Conservation (phyloP, 192 early-diverging fungal genomes). For the Endogone sp. region DNA sequence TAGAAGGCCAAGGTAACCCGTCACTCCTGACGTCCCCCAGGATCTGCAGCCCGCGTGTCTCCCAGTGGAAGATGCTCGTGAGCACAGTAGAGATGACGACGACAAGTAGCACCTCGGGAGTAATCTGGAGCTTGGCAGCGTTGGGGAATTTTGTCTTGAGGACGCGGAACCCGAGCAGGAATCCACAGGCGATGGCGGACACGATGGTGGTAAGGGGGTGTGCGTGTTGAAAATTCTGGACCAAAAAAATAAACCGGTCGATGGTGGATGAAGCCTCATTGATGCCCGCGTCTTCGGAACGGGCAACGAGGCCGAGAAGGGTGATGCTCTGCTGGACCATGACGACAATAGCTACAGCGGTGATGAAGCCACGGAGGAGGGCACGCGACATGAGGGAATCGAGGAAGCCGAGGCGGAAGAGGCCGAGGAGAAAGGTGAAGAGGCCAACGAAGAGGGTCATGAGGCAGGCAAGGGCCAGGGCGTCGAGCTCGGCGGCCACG, state of each 20-base stretch:
- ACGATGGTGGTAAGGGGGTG: slow-evolving; percentile 70
- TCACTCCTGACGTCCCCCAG: slow-evolving; percentile 72
- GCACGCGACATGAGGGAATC: slow-evolving; percentile 94
- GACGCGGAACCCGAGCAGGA: slow-evolving; percentile 55
- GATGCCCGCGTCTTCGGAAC: slow-evolving; percentile 38
- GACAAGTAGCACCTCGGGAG: slow-evolving; percentile 90
- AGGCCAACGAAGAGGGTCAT: slow-evolving; percentile 87
- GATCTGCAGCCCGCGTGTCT: slow-evolving; percentile 66
- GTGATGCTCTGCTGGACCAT: slow-evolving; percentile 83
- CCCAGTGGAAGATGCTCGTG: slow-evolving; percentile 64
- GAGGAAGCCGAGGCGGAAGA: slow-evolving; percentile 96
- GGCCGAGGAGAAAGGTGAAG: slow-evolving; percentile 89
- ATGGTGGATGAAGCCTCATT: slow-evolving; percentile 75
- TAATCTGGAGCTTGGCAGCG: slow-evolving; percentile 55
- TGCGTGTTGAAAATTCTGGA: slow-evolving; percentile 54
- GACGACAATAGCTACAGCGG: slow-evolving; percentile 90
- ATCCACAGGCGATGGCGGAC: slow-evolving; percentile 64
- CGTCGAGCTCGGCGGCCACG: slow-evolving; percentile 34
- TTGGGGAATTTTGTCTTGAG: slow-evolving; percentile 48
- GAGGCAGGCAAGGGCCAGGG: slow-evolving; percentile 62
- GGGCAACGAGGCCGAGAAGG: slow-evolving; percentile 61
- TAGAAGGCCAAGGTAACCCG: slow-evolving; percentile 55
- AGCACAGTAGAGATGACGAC: slow-evolving; percentile 73
- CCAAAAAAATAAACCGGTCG: slow-evolving; percentile 66
- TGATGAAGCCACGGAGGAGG: slow-evolving; percentile 92